Evolutionary conservation across 495 filamentous ascomycete species (phyloP), one percentile per base, ranked within the genome.

Genomic region (Thermochaetoides thermophila): DNA sequence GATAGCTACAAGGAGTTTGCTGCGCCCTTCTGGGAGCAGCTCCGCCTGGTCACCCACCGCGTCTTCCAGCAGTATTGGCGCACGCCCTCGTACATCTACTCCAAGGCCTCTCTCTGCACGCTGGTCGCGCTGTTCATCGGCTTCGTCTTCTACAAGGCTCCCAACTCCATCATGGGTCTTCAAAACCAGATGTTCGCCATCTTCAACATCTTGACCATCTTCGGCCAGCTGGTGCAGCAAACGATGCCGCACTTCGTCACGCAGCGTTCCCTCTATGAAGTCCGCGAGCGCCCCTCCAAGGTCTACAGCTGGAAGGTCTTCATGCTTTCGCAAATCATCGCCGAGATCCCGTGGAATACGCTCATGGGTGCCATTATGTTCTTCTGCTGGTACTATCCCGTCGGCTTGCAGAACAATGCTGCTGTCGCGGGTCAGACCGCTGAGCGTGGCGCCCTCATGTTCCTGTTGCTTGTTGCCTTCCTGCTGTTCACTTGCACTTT

Each of bases 11-110:
- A 55, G 29, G 69, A 73, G 43, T 74, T 74, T 31, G 69, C 72
- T 15, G 70, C 69, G 8, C 54, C 63, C 7, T 73, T 76, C 48
- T 27, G 32, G 5, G 42, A 49, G 11, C 77, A 82, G 48, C 52
- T 77, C 17, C 49, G 38, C 32, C 56, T 60, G 27, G 72, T 76
- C 31, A 63, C 59, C 9, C 43, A 57, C 53, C 68, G 85, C 33
- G 74, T 86, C 43, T 87, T 89, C 59, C 61, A 86, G 51, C 81
- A 91, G 48, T 91, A 87, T 60, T 93, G 83, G 81, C 76, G 86
- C 25, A 84, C 77, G 7, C 85, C 84, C 2, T 66, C 68, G 0
- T 95, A 95, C 56, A 77, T 92, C 43, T 86, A 82, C 52, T 79
- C 81, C 29, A 76, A 76, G 56, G 36, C 55, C 7, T 50, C 60